phyloP scores from a whole-genome alignment of 2,329 filamentous ascomycete genomes.

The Polytolypa hystricis region DNA sequence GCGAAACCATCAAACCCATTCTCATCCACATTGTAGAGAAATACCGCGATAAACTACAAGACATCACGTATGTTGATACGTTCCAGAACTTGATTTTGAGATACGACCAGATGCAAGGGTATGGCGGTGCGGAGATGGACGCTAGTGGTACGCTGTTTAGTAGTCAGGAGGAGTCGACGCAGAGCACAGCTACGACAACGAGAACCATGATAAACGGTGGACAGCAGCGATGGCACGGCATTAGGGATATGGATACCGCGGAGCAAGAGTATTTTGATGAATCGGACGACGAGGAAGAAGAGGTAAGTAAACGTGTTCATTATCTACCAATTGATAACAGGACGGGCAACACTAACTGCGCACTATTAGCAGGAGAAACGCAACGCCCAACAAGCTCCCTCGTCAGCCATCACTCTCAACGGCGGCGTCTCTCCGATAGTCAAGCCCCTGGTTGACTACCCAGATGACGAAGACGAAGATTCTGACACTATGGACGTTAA shows the following conservation, averaged over 20 bases:
- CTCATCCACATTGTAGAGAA: conserved; percentile 76
- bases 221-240: conserved; percentile 50
- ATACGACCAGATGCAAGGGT: conserved; percentile 69
- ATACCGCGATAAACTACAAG: conserved; percentile 64
- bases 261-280: conserved; percentile 93
- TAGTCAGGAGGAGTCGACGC: conserved; percentile 57
- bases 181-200: conserved; percentile 24
- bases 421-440: conserved; percentile 48
- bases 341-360: conserved; percentile 7
- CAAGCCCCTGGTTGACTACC: conserved; percentile 80
- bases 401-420: conserved; percentile 45
- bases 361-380: conserved; percentile 28
- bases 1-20: conserved; percentile 68
- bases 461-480: conserved; percentile 79
- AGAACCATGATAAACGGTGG: conserved; percentile 44
- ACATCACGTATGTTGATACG: conserved; percentile 71
- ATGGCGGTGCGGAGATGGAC: conserved; percentile 51
- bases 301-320: too few species aligned
- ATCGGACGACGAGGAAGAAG: conserved; percentile 75
- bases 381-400: conserved; percentile 23
- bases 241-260: conserved; percentile 72
- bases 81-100: conserved; percentile 65
- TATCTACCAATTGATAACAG: conserved; percentile 6
- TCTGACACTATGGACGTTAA: conserved; percentile 51
- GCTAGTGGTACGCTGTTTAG: conserved; percentile 55